phyloP scores from a whole-genome alignment of 495 filamentous ascomycete genomes.

The Cercophora newfieldiana region DNA sequence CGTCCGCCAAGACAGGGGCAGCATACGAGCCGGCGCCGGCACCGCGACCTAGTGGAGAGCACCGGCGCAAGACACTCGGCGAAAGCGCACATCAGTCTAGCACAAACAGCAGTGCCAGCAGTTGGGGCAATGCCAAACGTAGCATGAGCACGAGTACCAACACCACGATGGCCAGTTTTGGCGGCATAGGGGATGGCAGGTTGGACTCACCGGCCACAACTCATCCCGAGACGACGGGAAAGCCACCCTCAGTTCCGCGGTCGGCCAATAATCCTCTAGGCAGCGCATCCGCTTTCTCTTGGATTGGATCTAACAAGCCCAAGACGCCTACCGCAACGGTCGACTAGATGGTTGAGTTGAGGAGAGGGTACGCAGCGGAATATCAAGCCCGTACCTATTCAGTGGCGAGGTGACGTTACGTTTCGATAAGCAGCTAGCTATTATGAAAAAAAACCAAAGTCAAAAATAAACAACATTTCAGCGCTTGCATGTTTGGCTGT shows the following conservation, averaged over 20 bases:
- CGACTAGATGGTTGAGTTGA: conserved; percentile 24
- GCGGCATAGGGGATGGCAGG: conserved; percentile 13
- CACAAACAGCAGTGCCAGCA: conserved; percentile 31
- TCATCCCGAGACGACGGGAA: conserved; percentile 31
- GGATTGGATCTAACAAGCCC: conserved; percentile 59
- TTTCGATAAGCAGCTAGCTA: neutral
- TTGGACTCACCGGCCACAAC: conserved; percentile 4
- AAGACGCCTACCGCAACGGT: conserved; percentile 38
- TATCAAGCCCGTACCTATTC: neutral
- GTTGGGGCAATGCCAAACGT: conserved; percentile 44
- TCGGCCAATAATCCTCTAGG: conserved; percentile 76
- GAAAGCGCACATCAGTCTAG: conserved; percentile 26
- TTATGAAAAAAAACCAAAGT: neutral
- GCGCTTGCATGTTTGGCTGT: neutral
- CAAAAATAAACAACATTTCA: neutral
- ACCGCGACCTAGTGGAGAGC: conserved; percentile 38
- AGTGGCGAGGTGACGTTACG: neutral
- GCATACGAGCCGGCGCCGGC: conserved; percentile 47
- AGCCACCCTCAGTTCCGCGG: conserved; percentile 38
- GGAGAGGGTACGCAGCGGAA: neutral
- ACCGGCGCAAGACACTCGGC: conserved; percentile 40
- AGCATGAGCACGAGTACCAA: conserved; percentile 26
- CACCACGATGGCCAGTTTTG: conserved; percentile 7
- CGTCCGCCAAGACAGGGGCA: conserved; percentile 46
- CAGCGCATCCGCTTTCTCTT: conserved; percentile 93